A percentile compares a stretch with the other conserved stretches of the same genome.
These are phyloP conservation scores for Gaultheria prostrata DNA, from an alignment of 148 eudicot species.

Conservation along the genomic window DNA sequence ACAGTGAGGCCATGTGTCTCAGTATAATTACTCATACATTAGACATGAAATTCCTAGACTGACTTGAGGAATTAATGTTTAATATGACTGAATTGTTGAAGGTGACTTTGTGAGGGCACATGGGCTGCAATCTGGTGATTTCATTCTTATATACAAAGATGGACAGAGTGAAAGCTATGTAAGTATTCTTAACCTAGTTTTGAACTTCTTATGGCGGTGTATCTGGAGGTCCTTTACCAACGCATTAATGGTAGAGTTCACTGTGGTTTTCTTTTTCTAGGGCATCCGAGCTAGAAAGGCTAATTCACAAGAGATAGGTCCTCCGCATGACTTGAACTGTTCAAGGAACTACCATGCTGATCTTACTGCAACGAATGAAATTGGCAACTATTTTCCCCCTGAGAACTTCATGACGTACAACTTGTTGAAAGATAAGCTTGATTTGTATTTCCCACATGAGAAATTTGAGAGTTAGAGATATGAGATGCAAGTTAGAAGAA, in stretches of 20 bases:
- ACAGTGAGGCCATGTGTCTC: neutral
- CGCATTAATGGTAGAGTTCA: neutral
- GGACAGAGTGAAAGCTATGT: conserved; percentile 11
- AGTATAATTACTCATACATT: no score
- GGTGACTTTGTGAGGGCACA: conserved; percentile 19
- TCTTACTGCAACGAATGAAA: neutral
- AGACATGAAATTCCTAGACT: neutral
- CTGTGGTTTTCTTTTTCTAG: neutral
- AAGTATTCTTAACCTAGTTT: neutral
- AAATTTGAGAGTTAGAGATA: no score
- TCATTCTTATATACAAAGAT: conserved; percentile 21
- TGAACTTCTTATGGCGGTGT: neutral
- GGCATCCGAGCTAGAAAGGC: conserved; percentile 19
- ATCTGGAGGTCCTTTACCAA: no score
- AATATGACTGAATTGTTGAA: no score
- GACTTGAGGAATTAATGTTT: neutral
- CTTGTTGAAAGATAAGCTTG: no score
- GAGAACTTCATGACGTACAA: neutral
- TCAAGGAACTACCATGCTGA: neutral
- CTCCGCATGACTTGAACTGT: neutral
- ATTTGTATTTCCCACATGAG: no score
- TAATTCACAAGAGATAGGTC: neutral
- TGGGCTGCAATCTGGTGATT: conserved; percentile 19
- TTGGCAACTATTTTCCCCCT: neutral
- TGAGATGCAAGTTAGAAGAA: no score